Conservation (phyloP, 306 rosid genomes). For the Chamaecrista fasciculata region DNA sequence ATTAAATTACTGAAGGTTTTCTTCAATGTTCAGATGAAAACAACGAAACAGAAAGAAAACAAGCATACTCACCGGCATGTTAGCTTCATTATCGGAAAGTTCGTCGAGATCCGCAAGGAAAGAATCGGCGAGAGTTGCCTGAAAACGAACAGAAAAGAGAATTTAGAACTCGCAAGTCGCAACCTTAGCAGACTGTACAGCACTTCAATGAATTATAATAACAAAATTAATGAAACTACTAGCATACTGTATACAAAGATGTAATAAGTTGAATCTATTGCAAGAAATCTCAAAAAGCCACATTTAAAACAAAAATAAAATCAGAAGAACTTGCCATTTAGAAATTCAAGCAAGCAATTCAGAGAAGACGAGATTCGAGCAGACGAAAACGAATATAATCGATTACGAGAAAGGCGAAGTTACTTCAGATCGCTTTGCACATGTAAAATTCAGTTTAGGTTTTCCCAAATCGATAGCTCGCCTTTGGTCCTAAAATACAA, state of each 20-base stretch:
- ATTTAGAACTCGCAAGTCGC: not conserved
- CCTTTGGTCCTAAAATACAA: no score
- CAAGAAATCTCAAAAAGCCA: not conserved
- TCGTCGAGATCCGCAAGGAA: slow-evolving; percentile 92
- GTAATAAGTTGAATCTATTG: not conserved
- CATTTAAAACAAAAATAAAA: no score
- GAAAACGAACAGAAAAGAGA: slow-evolving; percentile 15
- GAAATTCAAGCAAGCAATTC: not conserved
- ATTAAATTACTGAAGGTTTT: not conserved
- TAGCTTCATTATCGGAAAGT: slow-evolving; percentile 83
- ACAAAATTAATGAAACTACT: not conserved
- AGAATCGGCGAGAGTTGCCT: slow-evolving; percentile 92
- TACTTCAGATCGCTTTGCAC: no score
- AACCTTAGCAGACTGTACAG: not conserved
- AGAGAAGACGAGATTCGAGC: not conserved
- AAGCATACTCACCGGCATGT: slow-evolving; percentile 47
- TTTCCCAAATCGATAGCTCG: no score
- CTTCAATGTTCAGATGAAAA: not conserved
- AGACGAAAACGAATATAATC: no score
- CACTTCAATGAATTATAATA: not conserved
- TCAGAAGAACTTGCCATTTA: not conserved
- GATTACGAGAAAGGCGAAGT: no score
- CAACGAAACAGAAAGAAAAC: not conserved
- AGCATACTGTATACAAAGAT: no score
- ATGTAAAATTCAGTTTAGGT: no score